A percentile compares a stretch with the other conserved stretches of the same genome.
Conservation (phyloP, 768 basidiomycete species). For the Tylopilus cervinicoccineus region DNA sequence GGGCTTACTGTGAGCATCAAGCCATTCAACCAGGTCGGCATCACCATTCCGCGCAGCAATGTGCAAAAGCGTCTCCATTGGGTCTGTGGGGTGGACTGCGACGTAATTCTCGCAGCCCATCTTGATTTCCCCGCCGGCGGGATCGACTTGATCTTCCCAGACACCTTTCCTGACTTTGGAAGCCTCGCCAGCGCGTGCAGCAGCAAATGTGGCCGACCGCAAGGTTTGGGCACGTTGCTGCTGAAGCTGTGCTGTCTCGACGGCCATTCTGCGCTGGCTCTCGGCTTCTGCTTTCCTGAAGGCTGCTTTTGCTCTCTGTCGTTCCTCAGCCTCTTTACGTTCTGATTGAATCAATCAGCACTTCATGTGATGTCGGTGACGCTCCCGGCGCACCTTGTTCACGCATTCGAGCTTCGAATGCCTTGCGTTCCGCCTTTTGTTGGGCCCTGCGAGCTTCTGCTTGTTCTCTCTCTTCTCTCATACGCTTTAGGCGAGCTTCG, state of each 20-base stretch:
- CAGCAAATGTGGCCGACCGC: constrained; percentile 62
- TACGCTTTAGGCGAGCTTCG: constrained; percentile 45
- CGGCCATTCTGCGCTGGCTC: constrained; percentile 42
- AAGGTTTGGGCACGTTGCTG: constrained; percentile 49
- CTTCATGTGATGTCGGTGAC: constrained; percentile 4
- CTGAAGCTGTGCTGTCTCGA: constrained; percentile 43
- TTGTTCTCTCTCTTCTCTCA: constrained; percentile 50
- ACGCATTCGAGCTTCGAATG: constrained; percentile 41
- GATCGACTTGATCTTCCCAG: constrained; percentile 69
- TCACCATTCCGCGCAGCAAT: constrained; percentile 58
- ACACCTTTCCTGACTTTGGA: constrained; percentile 58
- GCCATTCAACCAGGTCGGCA: constrained; percentile 58
- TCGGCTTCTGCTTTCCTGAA: constrained; percentile 55
- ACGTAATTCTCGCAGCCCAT: constrained; percentile 51
- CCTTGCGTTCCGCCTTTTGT: constrained; percentile 49
- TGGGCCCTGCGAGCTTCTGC: constrained; percentile 45
- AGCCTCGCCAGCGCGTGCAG: constrained; percentile 53
- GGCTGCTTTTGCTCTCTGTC: constrained; percentile 51
- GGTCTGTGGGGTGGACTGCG: constrained; percentile 43
- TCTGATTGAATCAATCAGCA: constrained; percentile 29
- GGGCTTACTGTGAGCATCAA: constrained; percentile 64
- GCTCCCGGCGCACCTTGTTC: constrained; percentile 41
- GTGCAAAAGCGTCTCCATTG: constrained; percentile 66
- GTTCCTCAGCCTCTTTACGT: constrained; percentile 51
- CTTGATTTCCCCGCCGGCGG: constrained; percentile 66